phyloP scores from a whole-genome alignment of 768 basidiomycete genomes.

The Tylopilus cervinicoccineus region DNA sequence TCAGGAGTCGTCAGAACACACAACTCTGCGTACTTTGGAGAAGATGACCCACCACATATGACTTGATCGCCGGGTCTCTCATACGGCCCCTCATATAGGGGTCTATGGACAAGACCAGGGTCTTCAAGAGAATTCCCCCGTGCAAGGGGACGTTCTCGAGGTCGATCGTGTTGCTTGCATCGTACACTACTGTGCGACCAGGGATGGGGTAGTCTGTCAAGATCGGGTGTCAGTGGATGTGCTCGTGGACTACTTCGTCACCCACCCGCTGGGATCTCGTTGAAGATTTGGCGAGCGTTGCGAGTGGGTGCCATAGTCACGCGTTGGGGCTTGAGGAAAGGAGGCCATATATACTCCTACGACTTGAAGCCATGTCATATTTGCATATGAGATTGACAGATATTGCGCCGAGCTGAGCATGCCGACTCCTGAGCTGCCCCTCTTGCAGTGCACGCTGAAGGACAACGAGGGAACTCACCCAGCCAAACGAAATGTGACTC shows the following conservation, averaged over 20 bases:
- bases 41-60: conserved; percentile 9
- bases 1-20: neutral
- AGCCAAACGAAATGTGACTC: no score
- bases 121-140: conserved; percentile 6
- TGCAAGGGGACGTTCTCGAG: conserved; percentile 1
- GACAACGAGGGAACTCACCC: no score
- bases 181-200: conserved; percentile 1
- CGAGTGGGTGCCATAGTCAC: conserved; percentile 14
- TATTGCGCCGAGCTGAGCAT: no score
- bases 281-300: conserved; percentile 38
- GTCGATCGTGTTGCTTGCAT: conserved; percentile 1
- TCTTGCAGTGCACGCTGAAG: no score
- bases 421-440: no score
- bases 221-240: neutral
- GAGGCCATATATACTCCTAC: no score
- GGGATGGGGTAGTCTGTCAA: conserved; percentile 4
- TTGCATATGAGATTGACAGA: no score
- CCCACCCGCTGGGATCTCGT: conserved; percentile 28
- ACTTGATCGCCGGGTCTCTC: conserved; percentile 21
- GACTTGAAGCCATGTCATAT: no score
- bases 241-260: neutral
- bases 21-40: neutral
- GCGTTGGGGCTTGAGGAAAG: neutral
- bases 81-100: conserved; percentile 35
- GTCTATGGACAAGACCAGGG: neutral